phyloP scores from a whole-genome alignment of 805 yeast genomes.

The Suhomyces tanzawaensis region DNA sequence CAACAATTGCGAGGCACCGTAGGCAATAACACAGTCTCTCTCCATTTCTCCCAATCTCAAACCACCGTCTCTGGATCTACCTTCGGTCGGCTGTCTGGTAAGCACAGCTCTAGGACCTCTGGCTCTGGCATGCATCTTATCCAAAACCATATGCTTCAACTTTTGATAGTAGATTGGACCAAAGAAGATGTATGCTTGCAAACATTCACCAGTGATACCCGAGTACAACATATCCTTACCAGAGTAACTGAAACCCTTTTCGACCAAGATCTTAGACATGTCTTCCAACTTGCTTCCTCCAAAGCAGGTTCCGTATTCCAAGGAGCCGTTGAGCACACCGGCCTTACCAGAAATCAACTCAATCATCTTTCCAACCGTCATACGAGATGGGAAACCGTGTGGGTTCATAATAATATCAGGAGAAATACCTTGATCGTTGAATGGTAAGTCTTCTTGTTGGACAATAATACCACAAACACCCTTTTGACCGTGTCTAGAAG shows the following conservation, averaged over 20 bases:
- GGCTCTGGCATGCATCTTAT: conserved; percentile 99
- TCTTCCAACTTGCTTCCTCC: conserved; percentile 97
- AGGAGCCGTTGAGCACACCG: conserved; percentile 86
- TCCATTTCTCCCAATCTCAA: conserved; percentile 99
- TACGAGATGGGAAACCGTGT: conserved; percentile 99
- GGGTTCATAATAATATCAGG: conserved; percentile 99
- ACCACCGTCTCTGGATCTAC: conserved; percentile 99
- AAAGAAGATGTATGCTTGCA: conserved; percentile 96
- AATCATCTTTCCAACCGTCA: conserved; percentile 99
- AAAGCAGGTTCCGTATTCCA: conserved; percentile 97
- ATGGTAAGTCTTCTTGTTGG: conserved; percentile 95
- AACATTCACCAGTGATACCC: conserved; percentile 95
- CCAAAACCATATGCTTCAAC: conserved; percentile 97
- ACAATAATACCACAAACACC: conserved; percentile 99
- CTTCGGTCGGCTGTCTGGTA: conserved; percentile 98
- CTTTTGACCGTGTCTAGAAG: conserved; percentile 97
- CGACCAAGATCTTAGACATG: conserved; percentile 86
- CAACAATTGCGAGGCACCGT: conserved; percentile 94
- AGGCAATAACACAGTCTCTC: conserved; percentile 98
- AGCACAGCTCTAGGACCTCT: conserved; percentile 98
- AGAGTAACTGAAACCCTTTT: conserved; percentile 88
- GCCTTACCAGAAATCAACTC: conserved; percentile 96
- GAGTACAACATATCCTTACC: conserved; percentile 98
- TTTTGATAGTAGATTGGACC: conserved; percentile 98
- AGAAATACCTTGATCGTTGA: conserved; percentile 83